Percentiles rank a stretch among this genome's conserved stretches.
Evolutionary conservation across 139 green algal genomes (phyloP).

Genomic region (Chlamydomonas sphaeroides): DNA sequence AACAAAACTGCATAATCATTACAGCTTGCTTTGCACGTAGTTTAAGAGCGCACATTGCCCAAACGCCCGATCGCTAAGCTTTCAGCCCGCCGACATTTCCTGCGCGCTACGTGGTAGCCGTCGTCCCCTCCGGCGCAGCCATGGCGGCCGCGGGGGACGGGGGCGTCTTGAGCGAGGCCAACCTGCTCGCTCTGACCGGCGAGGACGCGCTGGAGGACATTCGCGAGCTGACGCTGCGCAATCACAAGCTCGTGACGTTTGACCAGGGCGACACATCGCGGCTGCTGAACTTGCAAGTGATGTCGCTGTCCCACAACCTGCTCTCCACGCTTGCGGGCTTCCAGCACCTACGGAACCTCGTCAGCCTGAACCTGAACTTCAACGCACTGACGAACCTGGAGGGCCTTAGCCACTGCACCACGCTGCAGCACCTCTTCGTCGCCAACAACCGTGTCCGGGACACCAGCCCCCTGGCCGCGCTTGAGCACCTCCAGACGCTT

Average conservation of each 20-base stretch:
- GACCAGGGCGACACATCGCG: background rate
- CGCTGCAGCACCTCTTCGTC: conserved; percentile 51
- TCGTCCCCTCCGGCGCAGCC: too few species aligned
- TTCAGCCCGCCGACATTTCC: too few species aligned
- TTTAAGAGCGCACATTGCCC: too few species aligned
- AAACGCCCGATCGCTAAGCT: too few species aligned
- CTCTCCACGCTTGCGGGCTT: conserved; percentile 39
- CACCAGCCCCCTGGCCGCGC: conserved; percentile 16
- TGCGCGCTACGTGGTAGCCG: too few species aligned
- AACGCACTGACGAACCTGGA: conserved; percentile 48
- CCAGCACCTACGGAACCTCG: conserved; percentile 26
- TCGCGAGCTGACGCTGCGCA: conserved; percentile 37
- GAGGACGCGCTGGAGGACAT: conserved; percentile 39
- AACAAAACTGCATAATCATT: too few species aligned
- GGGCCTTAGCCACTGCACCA: conserved; percentile 35
- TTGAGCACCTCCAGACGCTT: conserved; percentile 21
- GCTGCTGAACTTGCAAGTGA: conserved; percentile 27
- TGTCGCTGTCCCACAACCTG: conserved; percentile 57
- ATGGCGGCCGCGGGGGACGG: background rate
- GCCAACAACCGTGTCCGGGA: conserved; percentile 45
- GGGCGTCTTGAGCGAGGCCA: background rate
- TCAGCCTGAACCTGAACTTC: conserved; percentile 53
- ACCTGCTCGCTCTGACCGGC: conserved; percentile 39
- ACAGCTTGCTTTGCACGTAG: too few species aligned
- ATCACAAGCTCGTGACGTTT: conserved; percentile 36